Evolutionary conservation across 2,329 filamentous ascomycete species (phyloP).

Genomic region (Pseudogymnoascus pannorum): DNA sequence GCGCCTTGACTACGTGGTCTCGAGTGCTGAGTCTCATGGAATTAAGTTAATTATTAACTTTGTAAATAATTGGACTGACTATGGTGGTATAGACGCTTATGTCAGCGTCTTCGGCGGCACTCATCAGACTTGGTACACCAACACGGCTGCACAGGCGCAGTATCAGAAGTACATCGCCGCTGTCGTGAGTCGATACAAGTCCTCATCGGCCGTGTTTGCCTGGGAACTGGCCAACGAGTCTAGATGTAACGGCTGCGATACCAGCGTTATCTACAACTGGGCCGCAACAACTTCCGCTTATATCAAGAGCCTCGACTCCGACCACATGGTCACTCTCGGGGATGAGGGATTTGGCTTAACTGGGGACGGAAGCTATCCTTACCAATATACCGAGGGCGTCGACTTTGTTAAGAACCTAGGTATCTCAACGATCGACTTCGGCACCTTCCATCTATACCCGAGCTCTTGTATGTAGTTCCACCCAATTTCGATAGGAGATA

Average conservation of each 20-base stretch:
- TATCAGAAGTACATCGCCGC: conserved; percentile 53
- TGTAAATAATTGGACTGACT: conserved; percentile 64
- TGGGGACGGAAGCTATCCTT: conserved; percentile 37
- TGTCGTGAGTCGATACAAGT: conserved; percentile 52
- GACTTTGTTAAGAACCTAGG: conserved; percentile 42
- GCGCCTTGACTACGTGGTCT: conserved; percentile 57
- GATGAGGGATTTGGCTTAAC: conserved; percentile 50
- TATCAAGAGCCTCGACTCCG: conserved; percentile 54
- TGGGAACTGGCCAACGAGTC: conserved; percentile 67
- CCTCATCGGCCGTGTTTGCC: conserved; percentile 53
- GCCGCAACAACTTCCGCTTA: conserved; percentile 49
- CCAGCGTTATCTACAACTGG: conserved; percentile 54
- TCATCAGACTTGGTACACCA: conserved; percentile 50
- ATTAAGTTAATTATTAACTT: conserved; percentile 59
- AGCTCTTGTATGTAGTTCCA: conserved; percentile 22
- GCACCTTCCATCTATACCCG: conserved; percentile 46
- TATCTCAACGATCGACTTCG: conserved; percentile 43
- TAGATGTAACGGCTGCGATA: conserved; percentile 52
- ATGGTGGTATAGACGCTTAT: conserved; percentile 56
- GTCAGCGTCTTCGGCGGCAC: conserved; percentile 46
- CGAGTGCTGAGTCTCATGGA: conserved; percentile 48
- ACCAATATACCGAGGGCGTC: conserved; percentile 30
- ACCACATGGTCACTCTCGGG: conserved; percentile 56
- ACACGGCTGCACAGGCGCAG: conserved; percentile 43
- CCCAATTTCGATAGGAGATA: too few species aligned